Evolutionary conservation across 306 rosid species (phyloP).

Genomic region (Dalbergia cultrata): DNA sequence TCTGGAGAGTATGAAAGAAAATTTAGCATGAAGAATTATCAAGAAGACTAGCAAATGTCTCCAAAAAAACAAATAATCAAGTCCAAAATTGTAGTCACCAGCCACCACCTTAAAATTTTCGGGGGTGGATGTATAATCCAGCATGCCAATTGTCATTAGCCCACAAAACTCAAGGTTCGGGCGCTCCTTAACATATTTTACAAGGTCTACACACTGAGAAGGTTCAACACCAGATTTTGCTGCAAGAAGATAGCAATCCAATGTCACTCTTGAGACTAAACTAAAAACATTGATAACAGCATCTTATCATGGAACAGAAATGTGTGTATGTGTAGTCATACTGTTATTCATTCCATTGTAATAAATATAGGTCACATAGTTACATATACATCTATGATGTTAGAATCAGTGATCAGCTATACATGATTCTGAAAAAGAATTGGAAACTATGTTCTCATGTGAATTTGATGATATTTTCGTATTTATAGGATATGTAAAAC

Average conservation of each 20-base stretch:
- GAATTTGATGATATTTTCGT: conserved; percentile 23
- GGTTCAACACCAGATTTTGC: conserved; percentile 96
- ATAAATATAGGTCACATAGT: conserved; percentile 14
- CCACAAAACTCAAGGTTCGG: conserved; percentile 88
- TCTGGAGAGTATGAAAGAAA: conserved; percentile 53
- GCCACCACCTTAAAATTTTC: conserved; percentile 86
- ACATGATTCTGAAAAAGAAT: conserved; percentile 28
- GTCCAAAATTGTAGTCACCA: conserved; percentile 6
- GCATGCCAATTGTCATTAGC: conserved; percentile 96
- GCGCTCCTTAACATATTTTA: conserved; percentile 76
- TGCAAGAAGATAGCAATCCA: conserved; percentile 45
- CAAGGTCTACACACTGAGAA: conserved; percentile 76
- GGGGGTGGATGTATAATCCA: conserved; percentile 85
- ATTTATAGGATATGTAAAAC: not conserved
- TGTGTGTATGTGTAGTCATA: not conserved
- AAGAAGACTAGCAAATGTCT: conserved; percentile 17
- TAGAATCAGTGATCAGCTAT: not conserved
- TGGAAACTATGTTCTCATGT: not conserved
- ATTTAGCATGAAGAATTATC: conserved; percentile 35
- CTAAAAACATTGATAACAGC: conserved; percentile 23
- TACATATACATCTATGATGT: not conserved
- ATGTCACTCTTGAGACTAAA: conserved; percentile 35
- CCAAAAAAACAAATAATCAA: not conserved
- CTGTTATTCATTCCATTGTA: not conserved
- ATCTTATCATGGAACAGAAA: conserved; percentile 20